Evolutionary conservation across 805 yeast genomes (phyloP).

Genomic region (Ascoidea asiatica): DNA sequence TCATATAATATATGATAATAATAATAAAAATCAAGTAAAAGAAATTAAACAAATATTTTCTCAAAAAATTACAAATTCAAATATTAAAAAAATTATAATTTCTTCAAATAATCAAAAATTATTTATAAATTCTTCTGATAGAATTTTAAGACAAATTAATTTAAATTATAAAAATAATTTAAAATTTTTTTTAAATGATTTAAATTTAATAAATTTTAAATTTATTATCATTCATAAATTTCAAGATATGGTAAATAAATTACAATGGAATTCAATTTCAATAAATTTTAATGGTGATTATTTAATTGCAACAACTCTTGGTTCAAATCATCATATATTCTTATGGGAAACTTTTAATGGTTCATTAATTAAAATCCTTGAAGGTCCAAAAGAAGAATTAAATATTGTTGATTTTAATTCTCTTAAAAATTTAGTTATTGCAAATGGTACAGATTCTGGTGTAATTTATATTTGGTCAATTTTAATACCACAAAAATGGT

Average conservation of each 20-base stretch:
- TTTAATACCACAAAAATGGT: constrained; percentile 83
- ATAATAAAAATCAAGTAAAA: too few relatives aligned
- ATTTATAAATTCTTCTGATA: constrained; percentile 66
- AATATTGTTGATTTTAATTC: constrained; percentile 83
- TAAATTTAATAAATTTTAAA: constrained; percentile 21
- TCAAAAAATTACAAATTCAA: constrained; percentile 50
- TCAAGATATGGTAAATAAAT: constrained; percentile 78
- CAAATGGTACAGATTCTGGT: constrained; percentile 82
- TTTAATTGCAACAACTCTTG: constrained; percentile 78
- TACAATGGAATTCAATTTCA: constrained; percentile 78
- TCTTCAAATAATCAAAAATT: constrained; percentile 47
- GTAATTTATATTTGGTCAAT: constrained; percentile 72
- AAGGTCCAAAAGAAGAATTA: constrained; percentile 83
- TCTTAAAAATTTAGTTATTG: constrained; percentile 56
- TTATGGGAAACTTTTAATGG: constrained; percentile 90
- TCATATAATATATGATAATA: not conserved
- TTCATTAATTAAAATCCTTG: constrained; percentile 74
- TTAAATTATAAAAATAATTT: constrained; percentile 27
- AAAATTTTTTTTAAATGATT: too few relatives aligned
- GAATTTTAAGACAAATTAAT: constrained; percentile 52
- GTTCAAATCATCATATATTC: constrained; percentile 72
- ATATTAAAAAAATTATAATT: constrained; percentile 53
- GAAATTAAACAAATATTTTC: constrained; percentile 25
- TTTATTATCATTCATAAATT: constrained; percentile 67
- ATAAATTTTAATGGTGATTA: constrained; percentile 72